Evolutionary conservation across 2,329 filamentous ascomycete genomes (phyloP).

Genomic region (Microdochium trichocladiopsis): DNA sequence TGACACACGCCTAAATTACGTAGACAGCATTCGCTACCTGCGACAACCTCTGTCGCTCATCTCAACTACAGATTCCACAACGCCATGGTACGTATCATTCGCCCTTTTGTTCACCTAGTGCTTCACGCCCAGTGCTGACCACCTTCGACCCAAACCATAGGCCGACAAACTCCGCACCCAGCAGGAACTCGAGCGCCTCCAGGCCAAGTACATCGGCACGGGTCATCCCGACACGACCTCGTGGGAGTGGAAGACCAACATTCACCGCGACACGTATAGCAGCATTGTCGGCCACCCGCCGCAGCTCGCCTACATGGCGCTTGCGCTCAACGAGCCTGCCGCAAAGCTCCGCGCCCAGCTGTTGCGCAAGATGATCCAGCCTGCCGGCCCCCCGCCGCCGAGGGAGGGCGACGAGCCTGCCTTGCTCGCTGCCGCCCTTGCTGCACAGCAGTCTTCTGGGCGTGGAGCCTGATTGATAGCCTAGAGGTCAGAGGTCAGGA

Average conservation of each 20-base stretch:
- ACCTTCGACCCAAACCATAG: constrained; percentile 29
- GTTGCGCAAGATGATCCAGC: constrained; percentile 72
- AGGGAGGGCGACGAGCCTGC: constrained; percentile 38
- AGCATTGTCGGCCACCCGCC: constrained; percentile 87
- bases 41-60: too few relatives aligned
- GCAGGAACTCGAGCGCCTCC: constrained; percentile 94
- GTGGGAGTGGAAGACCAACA: constrained; percentile 96
- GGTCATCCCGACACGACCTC: constrained; percentile 95
- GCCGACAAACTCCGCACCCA: constrained; percentile 97
- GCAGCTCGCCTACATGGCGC: constrained; percentile 78
- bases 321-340: constrained; percentile 79
- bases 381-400: constrained; percentile 49
- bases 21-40: too few relatives aligned
- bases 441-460: neutral
- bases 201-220: constrained; percentile 92
- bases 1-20: too few relatives aligned
- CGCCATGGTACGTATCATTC: neutral
- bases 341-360: constrained; percentile 74
- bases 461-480: neutral
- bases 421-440: constrained; percentile 11
- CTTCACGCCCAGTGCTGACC: too few relatives aligned
- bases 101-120: too few relatives aligned
- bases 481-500: too few relatives aligned
- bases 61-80: neutral
- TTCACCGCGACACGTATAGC: constrained; percentile 86